phyloP scores from a whole-genome alignment of 192 early-diverging fungal species.

The Coemansia furcata region DNA sequence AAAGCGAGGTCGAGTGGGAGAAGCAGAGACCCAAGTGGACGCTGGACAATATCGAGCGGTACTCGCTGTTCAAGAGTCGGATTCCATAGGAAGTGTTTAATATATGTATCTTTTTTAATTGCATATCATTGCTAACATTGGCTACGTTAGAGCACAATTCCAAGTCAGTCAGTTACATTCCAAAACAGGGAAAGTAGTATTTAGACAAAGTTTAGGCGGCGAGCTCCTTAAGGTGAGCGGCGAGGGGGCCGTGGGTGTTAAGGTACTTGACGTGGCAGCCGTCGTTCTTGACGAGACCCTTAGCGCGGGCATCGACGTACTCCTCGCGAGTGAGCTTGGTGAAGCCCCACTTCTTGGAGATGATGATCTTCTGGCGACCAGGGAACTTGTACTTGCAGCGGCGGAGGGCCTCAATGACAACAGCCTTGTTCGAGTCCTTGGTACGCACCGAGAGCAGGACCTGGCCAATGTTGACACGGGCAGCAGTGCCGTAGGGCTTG shows the following conservation, averaged over 20 bases:
- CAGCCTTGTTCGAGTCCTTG: conserved; percentile 90
- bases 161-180: not conserved
- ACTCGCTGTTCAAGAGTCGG: conserved; percentile 85
- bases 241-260: conserved; percentile 78
- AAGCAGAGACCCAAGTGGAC: conserved; percentile 59
- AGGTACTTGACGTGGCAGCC: conserved; percentile 95
- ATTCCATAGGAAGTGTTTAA: conserved; percentile 37
- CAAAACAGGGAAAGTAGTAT: conserved; percentile 4
- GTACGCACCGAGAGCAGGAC: conserved; percentile 94
- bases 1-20: conserved; percentile 47
- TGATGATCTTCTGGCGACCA: conserved; percentile 96
- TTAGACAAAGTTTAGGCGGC: not conserved
- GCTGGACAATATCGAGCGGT: conserved; percentile 87
- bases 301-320: conserved; percentile 74
- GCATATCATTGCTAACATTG: too few relatives aligned
- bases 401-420: conserved; percentile 89
- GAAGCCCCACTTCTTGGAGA: conserved; percentile 99
- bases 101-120: not conserved
- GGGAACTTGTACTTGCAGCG: conserved; percentile 99
- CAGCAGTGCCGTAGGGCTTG: conserved; percentile 92
- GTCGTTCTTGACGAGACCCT: conserved; percentile 83
- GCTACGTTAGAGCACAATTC: too few relatives aligned
- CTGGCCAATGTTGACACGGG: conserved; percentile 98
- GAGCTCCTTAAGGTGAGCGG: conserved; percentile 47
- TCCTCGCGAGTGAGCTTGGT: conserved; percentile 94